A percentile compares a stretch with the other conserved stretches of the same genome.
Conservation (phyloP, 2,329 filamentous ascomycete species). For the Sphaerulina vaccinii region DNA sequence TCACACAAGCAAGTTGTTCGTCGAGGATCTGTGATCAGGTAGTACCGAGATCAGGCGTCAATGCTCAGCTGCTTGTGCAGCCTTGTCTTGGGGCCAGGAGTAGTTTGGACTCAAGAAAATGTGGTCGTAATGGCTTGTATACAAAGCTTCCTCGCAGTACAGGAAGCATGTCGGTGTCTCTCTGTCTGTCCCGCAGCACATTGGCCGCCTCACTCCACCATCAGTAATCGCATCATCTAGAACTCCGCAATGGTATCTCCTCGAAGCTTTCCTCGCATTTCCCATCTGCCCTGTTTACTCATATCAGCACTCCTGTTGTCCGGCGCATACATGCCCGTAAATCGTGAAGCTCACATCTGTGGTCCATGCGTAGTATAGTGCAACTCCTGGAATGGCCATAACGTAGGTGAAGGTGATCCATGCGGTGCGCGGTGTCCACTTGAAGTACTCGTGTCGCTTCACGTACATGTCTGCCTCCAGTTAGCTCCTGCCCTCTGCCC, state of each 20-base stretch:
- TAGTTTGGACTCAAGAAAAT: background rate
- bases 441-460: slow-evolving; percentile 91
- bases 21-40: background rate
- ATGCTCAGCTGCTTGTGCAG: background rate
- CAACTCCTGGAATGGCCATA: slow-evolving; percentile 65
- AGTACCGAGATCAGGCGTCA: background rate
- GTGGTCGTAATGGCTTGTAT: slow-evolving; percentile 6
- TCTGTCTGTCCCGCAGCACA: background rate
- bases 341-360: slow-evolving; percentile 72
- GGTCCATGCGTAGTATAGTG: slow-evolving; percentile 72
- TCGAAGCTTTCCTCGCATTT: slow-evolving; percentile 81
- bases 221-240: slow-evolving; percentile 44
- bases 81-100: too few relatives aligned
- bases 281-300: slow-evolving; percentile 70
- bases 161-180: background rate
- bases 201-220: background rate
- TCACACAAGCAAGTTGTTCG: background rate
- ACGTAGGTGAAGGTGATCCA: slow-evolving; percentile 77
- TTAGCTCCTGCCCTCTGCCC: slow-evolving; percentile 15
- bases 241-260: slow-evolving; percentile 82
- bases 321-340: background rate
- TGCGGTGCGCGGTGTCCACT: slow-evolving; percentile 83
- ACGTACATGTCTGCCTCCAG: slow-evolving; percentile 68
- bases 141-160: background rate
- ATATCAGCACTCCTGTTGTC: slow-evolving; percentile 14